A percentile compares a stretch with the other conserved stretches of the same genome.
Evolutionary conservation across 2,329 filamentous ascomycete genomes (phyloP).

Genomic region (Fusarium sp.): DNA sequence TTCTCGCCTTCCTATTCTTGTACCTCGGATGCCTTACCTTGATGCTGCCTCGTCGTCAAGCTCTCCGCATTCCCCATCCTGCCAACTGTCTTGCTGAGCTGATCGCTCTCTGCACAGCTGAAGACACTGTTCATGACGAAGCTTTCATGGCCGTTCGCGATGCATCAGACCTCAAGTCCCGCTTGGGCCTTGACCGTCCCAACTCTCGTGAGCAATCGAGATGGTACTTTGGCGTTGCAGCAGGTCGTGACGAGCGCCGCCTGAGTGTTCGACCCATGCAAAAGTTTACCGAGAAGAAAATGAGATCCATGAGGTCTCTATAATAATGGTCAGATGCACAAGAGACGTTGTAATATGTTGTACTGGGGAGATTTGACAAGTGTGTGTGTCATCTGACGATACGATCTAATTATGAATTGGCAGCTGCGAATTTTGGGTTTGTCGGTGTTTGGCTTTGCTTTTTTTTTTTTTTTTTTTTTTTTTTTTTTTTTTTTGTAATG

Average conservation of each 20-base stretch:
- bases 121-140: slow-evolving; percentile 76
- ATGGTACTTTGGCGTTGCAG: slow-evolving; percentile 62
- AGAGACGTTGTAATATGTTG: slow-evolving; percentile 33
- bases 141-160: slow-evolving; percentile 76
- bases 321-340: slow-evolving; percentile 39
- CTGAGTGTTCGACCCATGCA: slow-evolving; percentile 59
- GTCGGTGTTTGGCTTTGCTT: not conserved
- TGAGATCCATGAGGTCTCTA: slow-evolving; percentile 43
- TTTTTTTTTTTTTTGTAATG: no score
- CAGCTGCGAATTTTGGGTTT: not conserved
- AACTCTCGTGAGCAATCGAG: slow-evolving; percentile 59
- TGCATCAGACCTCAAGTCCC: slow-evolving; percentile 74
- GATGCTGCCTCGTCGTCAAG: slow-evolving; percentile 69
- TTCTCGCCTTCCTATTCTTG: slow-evolving; percentile 77
- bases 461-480: no score
- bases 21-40: slow-evolving; percentile 73
- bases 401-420: slow-evolving; percentile 10
- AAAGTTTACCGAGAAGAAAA: slow-evolving; percentile 58
- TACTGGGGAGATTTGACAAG: not conserved
- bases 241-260: slow-evolving; percentile 55
- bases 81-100: slow-evolving; percentile 80
- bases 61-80: slow-evolving; percentile 76
- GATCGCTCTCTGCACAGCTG: slow-evolving; percentile 79
- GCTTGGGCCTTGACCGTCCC: slow-evolving; percentile 68
- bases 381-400: slow-evolving; percentile 18